Evolutionary conservation across 208 protist species (phyloP), one percentile per base, ranked within the genome.

Genomic region (Crithidia acanthocephali): DNA sequence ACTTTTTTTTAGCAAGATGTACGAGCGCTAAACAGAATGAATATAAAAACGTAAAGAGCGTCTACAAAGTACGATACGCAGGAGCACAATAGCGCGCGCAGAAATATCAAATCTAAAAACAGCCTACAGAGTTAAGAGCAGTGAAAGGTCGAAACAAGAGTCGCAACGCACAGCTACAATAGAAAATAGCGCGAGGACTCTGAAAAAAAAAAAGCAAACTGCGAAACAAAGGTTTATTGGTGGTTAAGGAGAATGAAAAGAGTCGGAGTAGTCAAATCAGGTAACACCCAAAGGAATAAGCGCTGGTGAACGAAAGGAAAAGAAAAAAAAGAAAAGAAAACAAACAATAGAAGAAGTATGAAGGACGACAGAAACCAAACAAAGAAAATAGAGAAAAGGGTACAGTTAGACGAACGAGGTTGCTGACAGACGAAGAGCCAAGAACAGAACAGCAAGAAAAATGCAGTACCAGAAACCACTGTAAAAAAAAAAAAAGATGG

Each of bases 211-310:
- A 40, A 40, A 45, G n/a, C 33, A 60, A 40, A 63, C 18, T 28
- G 35, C 10, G 37, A 51, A 33, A 40, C 13, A 35, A 50, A 2
- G n/a, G 35, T 50, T 50, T 22, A 1, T 2, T 63, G 15, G 13
- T 22, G 2, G 20, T 33, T 22, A 50, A 33, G n/a, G 33, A 50
- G 0, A 51, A 50, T 30, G n/a, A 63, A 32, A 58, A 33, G 15
- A 58, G 35, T 40, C 5, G 35, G 35, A 40, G 35, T 40, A 37
- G 2, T 7, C 10, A 32, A 63, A 9, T 22, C n/a, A 2, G 16
- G 37, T 30, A 60, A 60, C 16, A 60, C 55, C 1, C 28, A 40
- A 45, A 60, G n/a, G 55, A 45, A 45, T 45, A 60, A 45, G 33
- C 28, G 28, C 55, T 33, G 55, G 9, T 45, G 1, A 40, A 60